phyloP scores from a whole-genome alignment of 148 eudicot genomes.

The Silene uniflora region DNA sequence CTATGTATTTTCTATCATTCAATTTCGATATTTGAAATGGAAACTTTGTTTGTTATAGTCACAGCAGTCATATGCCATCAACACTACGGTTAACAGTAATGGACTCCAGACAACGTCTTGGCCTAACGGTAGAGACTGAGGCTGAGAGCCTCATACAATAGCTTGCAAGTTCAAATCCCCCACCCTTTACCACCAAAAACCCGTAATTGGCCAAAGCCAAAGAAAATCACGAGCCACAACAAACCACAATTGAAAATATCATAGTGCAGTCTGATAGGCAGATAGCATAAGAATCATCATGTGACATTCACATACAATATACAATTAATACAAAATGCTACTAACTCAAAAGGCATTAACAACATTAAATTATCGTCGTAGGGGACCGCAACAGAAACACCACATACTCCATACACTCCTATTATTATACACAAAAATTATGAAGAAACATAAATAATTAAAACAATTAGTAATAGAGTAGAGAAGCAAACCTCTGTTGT shows the following conservation, averaged over 20 bases:
- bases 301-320: slow-evolving; percentile 5
- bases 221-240: slow-evolving; percentile 10
- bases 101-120: not conserved
- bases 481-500: slow-evolving; percentile 61
- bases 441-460: not conserved
- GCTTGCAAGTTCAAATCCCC: not conserved
- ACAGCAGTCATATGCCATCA: not conserved
- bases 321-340: too few species aligned
- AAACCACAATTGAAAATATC: not conserved
- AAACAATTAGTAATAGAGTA: not conserved
- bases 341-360: not conserved
- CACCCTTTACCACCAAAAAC: not conserved
- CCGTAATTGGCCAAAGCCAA: not conserved
- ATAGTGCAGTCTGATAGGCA: not conserved
- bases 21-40: not conserved
- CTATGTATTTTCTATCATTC: too few species aligned
- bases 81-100: not conserved
- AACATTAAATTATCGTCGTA: not conserved
- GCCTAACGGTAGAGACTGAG: not conserved
- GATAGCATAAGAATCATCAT: slow-evolving; percentile 5
- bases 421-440: not conserved
- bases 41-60: not conserved
- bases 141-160: not conserved
- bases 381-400: not conserved
- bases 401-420: not conserved